phyloP scores from a whole-genome alignment of 495 filamentous ascomycete species.

The Podospora pseudocomata region DNA sequence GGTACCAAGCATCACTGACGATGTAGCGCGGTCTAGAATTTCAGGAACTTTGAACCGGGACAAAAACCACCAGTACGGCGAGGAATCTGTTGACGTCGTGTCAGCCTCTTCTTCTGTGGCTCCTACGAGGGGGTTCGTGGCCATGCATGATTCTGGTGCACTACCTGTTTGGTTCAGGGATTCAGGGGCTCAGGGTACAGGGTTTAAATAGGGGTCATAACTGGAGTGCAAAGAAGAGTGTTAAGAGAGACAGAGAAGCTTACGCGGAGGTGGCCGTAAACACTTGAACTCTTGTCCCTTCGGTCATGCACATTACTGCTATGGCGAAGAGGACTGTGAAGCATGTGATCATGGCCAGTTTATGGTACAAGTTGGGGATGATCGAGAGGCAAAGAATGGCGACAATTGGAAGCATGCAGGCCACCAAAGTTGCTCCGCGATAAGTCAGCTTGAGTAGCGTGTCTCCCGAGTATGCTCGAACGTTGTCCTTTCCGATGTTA shows the following conservation, averaged over 20 bases:
- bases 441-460: slow-evolving; percentile 14
- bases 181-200: neutral
- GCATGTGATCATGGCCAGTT: slow-evolving; percentile 18
- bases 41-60: neutral
- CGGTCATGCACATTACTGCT: slow-evolving; percentile 18
- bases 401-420: slow-evolving; percentile 23
- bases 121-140: too few species aligned
- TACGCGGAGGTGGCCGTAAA: neutral
- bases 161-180: too few species aligned
- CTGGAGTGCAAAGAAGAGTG: too few species aligned
- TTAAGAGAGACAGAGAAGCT: neutral
- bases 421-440: slow-evolving; percentile 13
- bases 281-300: slow-evolving; percentile 2
- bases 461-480: slow-evolving; percentile 5
- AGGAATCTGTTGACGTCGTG: neutral
- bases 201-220: too few species aligned
- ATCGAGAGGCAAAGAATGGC: slow-evolving; percentile 21
- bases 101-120: neutral
- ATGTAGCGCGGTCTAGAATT: too few species aligned
- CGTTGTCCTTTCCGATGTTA: too few species aligned
- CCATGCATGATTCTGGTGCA: too few species aligned
- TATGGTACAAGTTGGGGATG: slow-evolving; percentile 2
- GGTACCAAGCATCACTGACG: too few species aligned
- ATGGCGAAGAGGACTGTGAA: slow-evolving; percentile 23
- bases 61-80: neutral